Conservation (phyloP, 345 rosid genomes). For the Brassica rapa region DNA sequence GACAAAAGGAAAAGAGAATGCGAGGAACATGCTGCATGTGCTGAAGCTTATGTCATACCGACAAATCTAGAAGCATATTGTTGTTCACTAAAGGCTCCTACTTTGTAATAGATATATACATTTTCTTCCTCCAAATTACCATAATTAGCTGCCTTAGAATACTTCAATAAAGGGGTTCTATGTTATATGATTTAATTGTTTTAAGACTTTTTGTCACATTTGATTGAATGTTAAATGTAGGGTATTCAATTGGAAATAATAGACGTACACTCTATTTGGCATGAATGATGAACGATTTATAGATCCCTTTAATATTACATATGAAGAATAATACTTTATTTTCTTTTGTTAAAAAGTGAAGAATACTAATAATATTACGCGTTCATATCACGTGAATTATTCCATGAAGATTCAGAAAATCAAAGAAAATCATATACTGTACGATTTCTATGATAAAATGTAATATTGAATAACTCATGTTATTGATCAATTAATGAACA, state of each 20-base stretch:
- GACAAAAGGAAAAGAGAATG: slow-evolving; percentile 33
- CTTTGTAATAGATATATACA: neutral
- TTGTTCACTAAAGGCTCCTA: slow-evolving; percentile 5
- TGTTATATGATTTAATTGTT: neutral
- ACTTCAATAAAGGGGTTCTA: neutral
- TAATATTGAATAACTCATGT: neutral
- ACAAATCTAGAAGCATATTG: slow-evolving; percentile 33
- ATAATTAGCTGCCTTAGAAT: neutral
- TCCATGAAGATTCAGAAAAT: slow-evolving; percentile 3
- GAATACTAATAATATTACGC: slow-evolving; percentile 16
- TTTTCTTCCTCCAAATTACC: neutral
- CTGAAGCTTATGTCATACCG: slow-evolving; percentile 33
- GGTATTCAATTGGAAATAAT: neutral
- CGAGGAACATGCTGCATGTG: slow-evolving; percentile 43
- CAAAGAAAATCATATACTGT: slow-evolving; percentile 11
- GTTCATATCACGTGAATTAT: slow-evolving; percentile 32
- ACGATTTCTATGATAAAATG: neutral
- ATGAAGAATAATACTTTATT: neutral
- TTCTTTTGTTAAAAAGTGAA: neutral
- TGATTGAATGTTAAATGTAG: neutral
- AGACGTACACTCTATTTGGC: neutral
- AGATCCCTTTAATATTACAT: neutral
- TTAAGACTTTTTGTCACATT: neutral
- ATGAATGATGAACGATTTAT: neutral
- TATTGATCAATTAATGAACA: neutral